Evolutionary conservation across 768 basidiomycete species (phyloP).

Genomic region (Mycena indigotica): DNA sequence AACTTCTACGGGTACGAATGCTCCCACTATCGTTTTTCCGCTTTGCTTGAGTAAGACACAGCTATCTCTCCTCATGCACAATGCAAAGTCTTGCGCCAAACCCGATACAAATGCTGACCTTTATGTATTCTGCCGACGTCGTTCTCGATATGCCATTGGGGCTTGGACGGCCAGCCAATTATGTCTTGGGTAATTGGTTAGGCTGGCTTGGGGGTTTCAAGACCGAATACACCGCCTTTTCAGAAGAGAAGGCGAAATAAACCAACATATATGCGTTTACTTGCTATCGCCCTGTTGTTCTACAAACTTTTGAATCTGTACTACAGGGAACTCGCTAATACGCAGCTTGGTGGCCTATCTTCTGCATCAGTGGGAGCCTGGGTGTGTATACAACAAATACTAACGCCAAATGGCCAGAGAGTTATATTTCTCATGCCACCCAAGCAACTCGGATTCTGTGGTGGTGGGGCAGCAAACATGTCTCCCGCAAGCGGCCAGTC

Average conservation of each 20-base stretch:
- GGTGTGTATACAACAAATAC: conserved; percentile 21
- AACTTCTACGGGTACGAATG: conserved; percentile 26
- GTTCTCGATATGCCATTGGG: conserved; percentile 28
- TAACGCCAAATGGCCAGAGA: conserved; percentile 51
- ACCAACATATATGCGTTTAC: not conserved
- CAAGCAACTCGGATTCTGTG: conserved; percentile 44
- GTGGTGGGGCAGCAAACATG: conserved; percentile 52
- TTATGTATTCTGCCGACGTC: conserved; percentile 30
- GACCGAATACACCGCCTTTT: conserved; percentile 27
- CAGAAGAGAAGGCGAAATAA: not conserved
- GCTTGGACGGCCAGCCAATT: conserved; percentile 26
- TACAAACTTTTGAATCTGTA: conserved; percentile 19
- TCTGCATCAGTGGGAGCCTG: conserved; percentile 2
- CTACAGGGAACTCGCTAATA: conserved; percentile 46
- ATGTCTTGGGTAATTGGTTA: conserved; percentile 27
- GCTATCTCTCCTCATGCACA: conserved; percentile 26
- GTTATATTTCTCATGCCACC: conserved; percentile 45
- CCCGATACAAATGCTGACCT: conserved; percentile 31
- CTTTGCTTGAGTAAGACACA: not conserved
- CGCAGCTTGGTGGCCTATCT: conserved; percentile 40
- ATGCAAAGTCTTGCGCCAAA: conserved; percentile 26
- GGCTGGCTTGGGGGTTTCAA: conserved; percentile 28
- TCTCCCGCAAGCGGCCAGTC: conserved; percentile 48
- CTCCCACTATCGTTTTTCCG: not conserved
- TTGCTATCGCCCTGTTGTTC: conserved; percentile 4